Conservation (phyloP, 805 yeast species). For the Metschnikowia continentalis region DNA sequence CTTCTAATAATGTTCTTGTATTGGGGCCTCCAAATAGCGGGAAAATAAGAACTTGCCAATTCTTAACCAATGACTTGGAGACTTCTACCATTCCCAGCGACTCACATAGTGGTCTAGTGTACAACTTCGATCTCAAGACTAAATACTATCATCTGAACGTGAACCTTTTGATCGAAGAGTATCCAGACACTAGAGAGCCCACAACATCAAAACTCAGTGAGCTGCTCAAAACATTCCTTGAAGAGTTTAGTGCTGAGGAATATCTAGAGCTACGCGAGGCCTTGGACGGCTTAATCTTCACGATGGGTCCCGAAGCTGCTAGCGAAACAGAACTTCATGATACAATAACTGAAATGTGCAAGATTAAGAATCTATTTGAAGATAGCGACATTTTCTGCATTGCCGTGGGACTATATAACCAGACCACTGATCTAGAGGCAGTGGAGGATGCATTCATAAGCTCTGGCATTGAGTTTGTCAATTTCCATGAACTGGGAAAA, state of each 20-base stretch:
- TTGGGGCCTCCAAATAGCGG: slow-evolving; percentile 43
- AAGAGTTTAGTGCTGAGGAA: slow-evolving; percentile 37
- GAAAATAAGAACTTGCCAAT: slow-evolving; percentile 30
- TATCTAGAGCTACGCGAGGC: slow-evolving; percentile 42
- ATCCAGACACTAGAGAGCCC: slow-evolving; percentile 22
- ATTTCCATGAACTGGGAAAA: slow-evolving; percentile 25
- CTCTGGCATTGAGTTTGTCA: slow-evolving; percentile 43
- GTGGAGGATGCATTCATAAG: slow-evolving; percentile 38
- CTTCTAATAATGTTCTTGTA: slow-evolving; percentile 39
- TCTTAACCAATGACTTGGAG: slow-evolving; percentile 25
- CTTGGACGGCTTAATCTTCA: slow-evolving; percentile 44
- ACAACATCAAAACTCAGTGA: slow-evolving; percentile 7
- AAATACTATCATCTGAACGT: slow-evolving; percentile 30
- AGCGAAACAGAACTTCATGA: slow-evolving; percentile 13
- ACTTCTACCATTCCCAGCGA: slow-evolving; percentile 32
- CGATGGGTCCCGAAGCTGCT: slow-evolving; percentile 28
- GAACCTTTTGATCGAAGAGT: slow-evolving; percentile 36
- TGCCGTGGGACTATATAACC: slow-evolving; percentile 27
- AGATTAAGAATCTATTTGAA: slow-evolving; percentile 11
- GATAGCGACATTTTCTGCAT: slow-evolving; percentile 29
- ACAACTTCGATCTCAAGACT: slow-evolving; percentile 23
- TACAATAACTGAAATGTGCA: not conserved
- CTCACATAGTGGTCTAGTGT: slow-evolving; percentile 32
- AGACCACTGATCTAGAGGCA: slow-evolving; percentile 13
- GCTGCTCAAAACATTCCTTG: slow-evolving; percentile 29